phyloP scores from a whole-genome alignment of 2,329 filamentous ascomycete species.

The Colletotrichum sp. region DNA sequence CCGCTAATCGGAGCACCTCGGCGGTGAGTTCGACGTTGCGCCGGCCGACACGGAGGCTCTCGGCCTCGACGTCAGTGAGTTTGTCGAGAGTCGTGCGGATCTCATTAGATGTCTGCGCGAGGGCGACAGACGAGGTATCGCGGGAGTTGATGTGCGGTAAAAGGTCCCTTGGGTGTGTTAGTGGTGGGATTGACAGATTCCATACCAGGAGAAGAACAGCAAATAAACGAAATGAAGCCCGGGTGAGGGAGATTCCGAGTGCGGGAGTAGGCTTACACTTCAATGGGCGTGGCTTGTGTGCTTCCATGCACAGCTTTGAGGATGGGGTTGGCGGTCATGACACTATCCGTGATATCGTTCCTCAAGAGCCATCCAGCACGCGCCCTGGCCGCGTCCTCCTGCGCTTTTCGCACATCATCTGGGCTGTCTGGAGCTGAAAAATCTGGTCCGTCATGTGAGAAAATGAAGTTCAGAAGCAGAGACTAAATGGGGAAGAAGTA shows the following conservation, averaged over 20 bases:
- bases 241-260: background rate
- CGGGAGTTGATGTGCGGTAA: conserved; percentile 70
- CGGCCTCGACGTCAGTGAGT: conserved; percentile 61
- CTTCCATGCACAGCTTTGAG: conserved; percentile 78
- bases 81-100: conserved; percentile 56
- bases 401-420: conserved; percentile 53
- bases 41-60: conserved; percentile 59
- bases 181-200: background rate
- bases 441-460: background rate
- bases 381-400: conserved; percentile 72
- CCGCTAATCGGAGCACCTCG: conserved; percentile 67
- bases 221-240: background rate
- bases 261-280: conserved; percentile 59
- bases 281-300: conserved; percentile 66
- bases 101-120: conserved; percentile 64
- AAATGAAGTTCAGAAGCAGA: background rate
- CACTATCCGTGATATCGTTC: conserved; percentile 71
- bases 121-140: conserved; percentile 68
- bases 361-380: conserved; percentile 73
- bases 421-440: background rate
- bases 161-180: conserved; percentile 60
- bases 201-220: background rate
- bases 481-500: conserved; percentile 23
- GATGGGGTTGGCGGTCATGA: conserved; percentile 76
- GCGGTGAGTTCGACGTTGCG: conserved; percentile 69